Percentiles rank a stretch among this genome's conserved stretches.
phyloP scores from a whole-genome alignment of 345 rosid species.

The Ricinus communis region DNA sequence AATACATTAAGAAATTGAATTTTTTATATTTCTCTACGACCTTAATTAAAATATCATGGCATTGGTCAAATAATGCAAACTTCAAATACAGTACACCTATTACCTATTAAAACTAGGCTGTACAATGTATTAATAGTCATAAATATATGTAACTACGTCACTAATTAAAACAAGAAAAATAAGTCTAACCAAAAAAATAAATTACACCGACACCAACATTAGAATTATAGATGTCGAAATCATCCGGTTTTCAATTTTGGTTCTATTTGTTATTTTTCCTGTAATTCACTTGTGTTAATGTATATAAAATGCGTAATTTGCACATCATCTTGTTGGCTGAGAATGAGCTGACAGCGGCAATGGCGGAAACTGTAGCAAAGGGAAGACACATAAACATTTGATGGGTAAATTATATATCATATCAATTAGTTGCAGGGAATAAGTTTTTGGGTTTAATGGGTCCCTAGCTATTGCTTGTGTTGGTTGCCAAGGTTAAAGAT shows the following conservation, averaged over 20 bases:
- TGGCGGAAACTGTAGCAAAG: not conserved
- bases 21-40: no score
- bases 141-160: not conserved
- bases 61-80: not conserved
- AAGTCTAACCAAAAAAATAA: not conserved
- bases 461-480: conserved; percentile 7
- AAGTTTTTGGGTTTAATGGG: conserved; percentile 16
- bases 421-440: not conserved
- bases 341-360: not conserved
- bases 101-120: not conserved
- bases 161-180: not conserved
- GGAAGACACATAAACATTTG: not conserved
- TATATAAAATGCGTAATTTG: not conserved
- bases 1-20: no score
- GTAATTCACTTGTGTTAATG: no score
- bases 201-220: conserved; percentile 7
- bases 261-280: no score
- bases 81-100: not conserved
- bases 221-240: not conserved
- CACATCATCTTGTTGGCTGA: not conserved
- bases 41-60: not conserved
- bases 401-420: no score
- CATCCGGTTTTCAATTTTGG: not conserved
- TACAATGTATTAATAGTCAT: not conserved
- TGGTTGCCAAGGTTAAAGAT: not conserved